phyloP scores from a whole-genome alignment of 2,329 filamentous ascomycete genomes.

The Seiridium unicorne region DNA sequence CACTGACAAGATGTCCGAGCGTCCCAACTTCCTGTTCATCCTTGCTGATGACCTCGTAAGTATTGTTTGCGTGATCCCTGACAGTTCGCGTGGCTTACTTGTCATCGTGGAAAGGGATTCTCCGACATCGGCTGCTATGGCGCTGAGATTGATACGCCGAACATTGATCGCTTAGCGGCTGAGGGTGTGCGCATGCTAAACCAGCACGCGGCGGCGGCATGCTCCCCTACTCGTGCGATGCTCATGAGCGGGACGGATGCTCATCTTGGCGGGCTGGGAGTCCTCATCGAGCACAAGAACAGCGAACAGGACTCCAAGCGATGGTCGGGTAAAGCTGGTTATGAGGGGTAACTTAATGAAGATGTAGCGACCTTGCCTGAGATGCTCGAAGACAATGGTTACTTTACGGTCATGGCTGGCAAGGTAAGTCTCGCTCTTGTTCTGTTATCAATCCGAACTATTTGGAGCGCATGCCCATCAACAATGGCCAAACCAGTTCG shows the following conservation, averaged over 20 bases:
- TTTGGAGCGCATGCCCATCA: too few species aligned
- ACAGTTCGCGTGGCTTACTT: neutral
- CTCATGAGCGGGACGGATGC: conserved; percentile 46
- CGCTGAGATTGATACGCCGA: conserved; percentile 57
- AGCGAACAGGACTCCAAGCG: conserved; percentile 21
- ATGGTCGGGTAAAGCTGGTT: conserved; percentile 11
- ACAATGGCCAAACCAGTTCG: neutral
- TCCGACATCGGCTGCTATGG: conserved; percentile 50
- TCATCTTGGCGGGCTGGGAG: conserved; percentile 44
- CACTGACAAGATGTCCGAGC: conserved; percentile 14
- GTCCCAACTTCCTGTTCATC: conserved; percentile 46
- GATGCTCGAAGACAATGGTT: conserved; percentile 53
- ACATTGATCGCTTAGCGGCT: conserved; percentile 49
- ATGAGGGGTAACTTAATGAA: conserved; percentile 28
- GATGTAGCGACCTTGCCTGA: conserved; percentile 52
- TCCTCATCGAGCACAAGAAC: neutral
- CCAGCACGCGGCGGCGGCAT: conserved; percentile 59
- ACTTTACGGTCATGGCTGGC: conserved; percentile 55
- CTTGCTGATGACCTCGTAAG: conserved; percentile 38
- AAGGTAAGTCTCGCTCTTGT: conserved; percentile 39
- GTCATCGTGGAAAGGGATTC: conserved; percentile 23
- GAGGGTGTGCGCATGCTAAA: conserved; percentile 55
- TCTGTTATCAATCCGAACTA: conserved; percentile 1
- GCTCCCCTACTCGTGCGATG: conserved; percentile 59
- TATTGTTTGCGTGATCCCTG: neutral